Evolutionary conservation across 164 flowering plant species (phyloP), one percentile per base, ranked within the genome.

Genomic region (Paratinospora sagittata): DNA sequence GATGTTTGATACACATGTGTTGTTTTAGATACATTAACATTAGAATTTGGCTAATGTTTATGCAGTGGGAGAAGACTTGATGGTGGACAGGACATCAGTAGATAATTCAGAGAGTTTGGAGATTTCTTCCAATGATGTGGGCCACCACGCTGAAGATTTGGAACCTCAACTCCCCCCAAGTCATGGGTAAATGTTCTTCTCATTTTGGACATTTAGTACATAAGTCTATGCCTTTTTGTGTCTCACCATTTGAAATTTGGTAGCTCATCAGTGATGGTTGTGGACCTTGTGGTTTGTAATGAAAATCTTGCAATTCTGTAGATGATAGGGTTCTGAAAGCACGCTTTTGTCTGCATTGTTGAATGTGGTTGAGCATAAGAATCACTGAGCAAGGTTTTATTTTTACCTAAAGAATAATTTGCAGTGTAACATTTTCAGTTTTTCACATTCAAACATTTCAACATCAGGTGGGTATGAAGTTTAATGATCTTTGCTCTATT

Each of bases 101-200:
- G 82, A 76, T 57, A 76, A 68, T 49, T 57, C 75, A 45, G 52
- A 52, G 16, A 37, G 65, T 6, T 36, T 72, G 27, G 10, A 27
- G 27, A n/a, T 66, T 62, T 33, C 75, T 41, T 65, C 79, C 16
- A 65, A 63, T 67, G 72, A 62, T 27, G 39, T 21, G 37, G 79
- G 43, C 27, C 75, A 57, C 33, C 57, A 36, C 52, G 9, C 47
- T 4, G 78, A 73, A 70, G 67, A 61, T 70, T 45, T 45, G 27
- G 65, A 65, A 10, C 73, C 64, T 11, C 6, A 69, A 27, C 58
- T 24, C 47, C 34, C 41, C 47, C 34, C 33, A 67, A 47, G 65
- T 69, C 72, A 73, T 30, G 77, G 74, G 81, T 78, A 76, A 21
- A 11, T 27, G 19, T 52, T 52, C 52, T 43, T 37, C 16, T 27